Base-by-base conservation (phyloP, 257 asterid genomes). In the Verbascum thapsus region DNA sequence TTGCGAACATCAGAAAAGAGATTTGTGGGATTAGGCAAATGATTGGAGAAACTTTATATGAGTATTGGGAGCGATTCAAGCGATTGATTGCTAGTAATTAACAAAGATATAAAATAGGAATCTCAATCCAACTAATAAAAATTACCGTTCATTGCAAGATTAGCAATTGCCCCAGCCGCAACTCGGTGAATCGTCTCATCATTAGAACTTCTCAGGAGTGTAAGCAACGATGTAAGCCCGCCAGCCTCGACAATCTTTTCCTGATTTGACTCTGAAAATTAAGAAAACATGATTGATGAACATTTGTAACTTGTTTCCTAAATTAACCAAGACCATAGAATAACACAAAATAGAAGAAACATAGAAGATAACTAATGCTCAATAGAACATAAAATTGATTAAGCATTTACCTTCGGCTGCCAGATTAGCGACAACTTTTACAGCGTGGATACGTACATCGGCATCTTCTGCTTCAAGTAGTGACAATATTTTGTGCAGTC, bases 91-190 rank as follows among this genome's bases (percentile, higher is more conserved):
- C n/a, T n/a, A n/a, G n/a, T n/a, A n/a, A n/a, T n/a, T n/a, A n/a
- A n/a, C 10, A 17, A 44, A 37, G 26, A 44, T 55, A 35, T 13
- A 42, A 39, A 5, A 30, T 62, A 6, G 49, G 26, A 52, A 16
- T 6, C 19, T 9, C 13, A 11, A 35, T 45, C 57, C 38, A 67
- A 22, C 30, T 40, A 64, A 70, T 55, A 56, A 52, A 49, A 71
- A 52, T 70, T 73, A 87, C 97, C 95, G 12, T 81, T 90, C 97
- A 90, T 87, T 32, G 95, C 97, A 60, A 90, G 97, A 76, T 90
- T 90, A 63, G 97, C 97, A 44, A 90, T 74, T 77, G 97, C 97
- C 52, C 95, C 97, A 59, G 97, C 95, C 12, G 95, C 97, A 72
- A 87, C 94, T 72, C 94, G 75, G 69, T 81, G 94, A 65, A 90